Base-by-base conservation (phyloP, 179 eudicot species). In the Beta lomatogona region DNA sequence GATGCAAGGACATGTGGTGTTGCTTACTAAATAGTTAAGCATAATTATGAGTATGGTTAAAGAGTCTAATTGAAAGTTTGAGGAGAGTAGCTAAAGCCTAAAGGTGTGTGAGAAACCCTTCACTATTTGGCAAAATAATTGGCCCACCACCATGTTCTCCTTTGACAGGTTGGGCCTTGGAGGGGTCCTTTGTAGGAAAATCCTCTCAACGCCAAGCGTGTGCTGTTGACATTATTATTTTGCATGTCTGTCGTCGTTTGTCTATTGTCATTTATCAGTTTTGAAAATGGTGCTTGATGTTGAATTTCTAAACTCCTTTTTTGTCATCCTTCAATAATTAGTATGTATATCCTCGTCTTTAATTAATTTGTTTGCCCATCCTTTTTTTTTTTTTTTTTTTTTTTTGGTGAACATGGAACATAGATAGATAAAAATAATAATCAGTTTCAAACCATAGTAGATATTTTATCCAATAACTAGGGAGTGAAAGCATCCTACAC, bases 121-220 rank as follows among this genome's bases (percentile, higher is more conserved):
- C 48, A 41, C 28, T 48, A 67, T 72, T 77, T 9, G 81, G 59
- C 83, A 73, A 11, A 14, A 3, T 2, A n/a, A 21, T 52, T 65
- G 86, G 41, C 84, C 88, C 58, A 84, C 88, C 58, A 84, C 88
- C 89, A 88, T 85, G 88, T 88, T 88, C 81, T 82, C 52, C 75
- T 41, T 71, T 81, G 65, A 55, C 82, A 48, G 73, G 67, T 84
- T 70, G 79, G 86, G 73, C 72, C 67, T 70, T 3, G 21, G 14
- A 10, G 4, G 4, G 22, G 21, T 22, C 82, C 75, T 8, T 14
- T 46, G 25, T 5, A 36, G 41, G n/a, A 74, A 75, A 77, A 76
- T 69, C 82, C 80, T 63, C 61, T 64, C 81, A 68, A 55, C 9
- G 19, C 80, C 86, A 75, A 68, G 86, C 88, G 85, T 86, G 89